These are phyloP conservation scores for Gamarada debralockiae DNA, from an alignment of 495 filamentous ascomycete genomes.

Conservation along the genomic window DNA sequence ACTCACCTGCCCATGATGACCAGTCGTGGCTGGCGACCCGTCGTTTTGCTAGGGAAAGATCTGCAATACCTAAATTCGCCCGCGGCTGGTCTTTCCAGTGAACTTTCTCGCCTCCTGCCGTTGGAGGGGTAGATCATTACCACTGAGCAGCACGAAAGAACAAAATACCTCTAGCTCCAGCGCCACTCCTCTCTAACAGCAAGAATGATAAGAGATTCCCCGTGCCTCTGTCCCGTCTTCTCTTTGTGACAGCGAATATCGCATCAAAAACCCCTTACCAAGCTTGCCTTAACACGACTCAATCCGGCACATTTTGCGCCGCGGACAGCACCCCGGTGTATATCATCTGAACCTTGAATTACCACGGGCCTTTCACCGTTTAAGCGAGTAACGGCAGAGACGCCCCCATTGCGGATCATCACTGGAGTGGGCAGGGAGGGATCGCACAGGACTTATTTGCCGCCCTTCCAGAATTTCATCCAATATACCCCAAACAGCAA, in stretches of 20 bases:
- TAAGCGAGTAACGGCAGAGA: constrained; percentile 23
- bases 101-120: constrained; percentile 8
- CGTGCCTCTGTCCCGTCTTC: too few species aligned
- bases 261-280: too few species aligned
- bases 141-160: constrained; percentile 13
- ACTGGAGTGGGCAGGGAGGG: constrained; percentile 12
- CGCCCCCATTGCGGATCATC: constrained; percentile 22
- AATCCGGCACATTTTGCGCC: too few species aligned
- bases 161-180: not conserved
- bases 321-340: constrained; percentile 15
- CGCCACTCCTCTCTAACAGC: not conserved
- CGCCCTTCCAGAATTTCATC: constrained; percentile 19
- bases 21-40: not conserved
- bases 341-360: constrained; percentile 24
- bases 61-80: constrained; percentile 2
- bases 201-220: too few species aligned
- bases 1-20: not conserved
- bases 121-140: too few species aligned
- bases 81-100: not conserved
- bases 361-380: constrained; percentile 20
- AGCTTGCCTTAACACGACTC: too few species aligned
- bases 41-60: constrained; percentile 2
- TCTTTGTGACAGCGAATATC: too few species aligned
- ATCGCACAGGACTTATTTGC: constrained; percentile 11
- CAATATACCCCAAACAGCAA: constrained; percentile 21